Evolutionary conservation across 2,329 filamentous ascomycete species (phyloP).

Genomic region (Rhynchosporium secalis): DNA sequence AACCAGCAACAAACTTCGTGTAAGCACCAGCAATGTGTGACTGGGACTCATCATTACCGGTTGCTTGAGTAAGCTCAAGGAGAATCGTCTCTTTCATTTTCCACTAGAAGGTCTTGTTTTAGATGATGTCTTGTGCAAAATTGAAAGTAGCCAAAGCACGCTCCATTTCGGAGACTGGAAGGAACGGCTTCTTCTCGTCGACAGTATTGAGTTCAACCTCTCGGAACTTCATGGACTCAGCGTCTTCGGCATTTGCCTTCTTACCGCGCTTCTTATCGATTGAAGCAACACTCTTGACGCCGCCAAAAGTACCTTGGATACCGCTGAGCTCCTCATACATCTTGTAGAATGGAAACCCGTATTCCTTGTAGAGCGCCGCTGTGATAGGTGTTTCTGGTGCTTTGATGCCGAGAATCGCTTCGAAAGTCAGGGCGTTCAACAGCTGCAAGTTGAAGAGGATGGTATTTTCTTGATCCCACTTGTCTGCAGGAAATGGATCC

Average conservation of each 20-base stretch:
- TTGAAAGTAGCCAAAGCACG: background rate
- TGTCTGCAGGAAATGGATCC: conserved; percentile 34
- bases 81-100: no score
- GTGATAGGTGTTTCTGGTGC: conserved; percentile 42
- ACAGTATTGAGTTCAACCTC: conserved; percentile 2
- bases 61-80: no score
- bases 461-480: conserved; percentile 39
- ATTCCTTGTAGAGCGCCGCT: conserved; percentile 39
- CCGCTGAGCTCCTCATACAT: conserved; percentile 25
- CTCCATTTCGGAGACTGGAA: conserved; percentile 3
- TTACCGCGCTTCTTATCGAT: conserved; percentile 9
- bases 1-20: no score
- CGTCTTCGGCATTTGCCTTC: background rate
- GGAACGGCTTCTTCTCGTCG: background rate
- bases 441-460: conserved; percentile 45
- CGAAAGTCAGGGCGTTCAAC: conserved; percentile 42
- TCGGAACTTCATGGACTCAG: background rate
- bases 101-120: no score
- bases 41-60: no score
- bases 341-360: conserved; percentile 44
- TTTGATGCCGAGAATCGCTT: conserved; percentile 40
- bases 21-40: no score
- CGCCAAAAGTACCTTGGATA: background rate
- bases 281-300: conserved; percentile 6
- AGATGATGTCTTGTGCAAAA: background rate